Conservation (phyloP, 306 rosid genomes). For the Sphenostylis stenocarpa region DNA sequence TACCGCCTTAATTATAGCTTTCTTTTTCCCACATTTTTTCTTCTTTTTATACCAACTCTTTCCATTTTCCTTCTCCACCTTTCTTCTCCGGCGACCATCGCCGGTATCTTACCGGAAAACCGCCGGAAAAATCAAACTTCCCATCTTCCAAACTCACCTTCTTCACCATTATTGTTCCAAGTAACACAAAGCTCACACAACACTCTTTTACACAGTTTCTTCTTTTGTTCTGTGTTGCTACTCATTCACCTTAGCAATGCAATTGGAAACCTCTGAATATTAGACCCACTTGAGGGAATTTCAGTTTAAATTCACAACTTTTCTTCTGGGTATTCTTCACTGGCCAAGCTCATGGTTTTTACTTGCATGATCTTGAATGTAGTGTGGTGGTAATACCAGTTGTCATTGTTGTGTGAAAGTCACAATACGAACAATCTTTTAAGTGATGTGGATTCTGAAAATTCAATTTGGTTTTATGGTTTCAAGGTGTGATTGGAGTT, state of each 20-base stretch:
- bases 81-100: conserved; percentile 32
- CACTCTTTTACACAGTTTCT: not conserved
- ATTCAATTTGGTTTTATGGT: conserved; percentile 29
- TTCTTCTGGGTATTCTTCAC: conserved; percentile 33
- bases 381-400: not conserved
- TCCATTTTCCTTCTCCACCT: not conserved
- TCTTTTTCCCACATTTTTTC: not conserved
- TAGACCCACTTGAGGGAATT: conserved; percentile 33
- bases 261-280: not conserved
- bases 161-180: conserved; percentile 12
- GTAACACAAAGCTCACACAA: not conserved
- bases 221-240: not conserved
- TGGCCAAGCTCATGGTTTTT: conserved; percentile 8
- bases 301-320: not conserved
- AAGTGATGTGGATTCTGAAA: conserved; percentile 15
- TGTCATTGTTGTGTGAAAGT: conserved; percentile 14
- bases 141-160: not conserved
- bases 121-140: not conserved
- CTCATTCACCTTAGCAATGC: conserved; percentile 15
- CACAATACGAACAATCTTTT: conserved; percentile 16
- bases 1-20: conserved; percentile 32
- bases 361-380: conserved; percentile 9
- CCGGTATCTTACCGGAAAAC: conserved; percentile 23
- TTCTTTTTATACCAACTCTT: conserved; percentile 13
- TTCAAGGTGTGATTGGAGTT: conserved; percentile 34